A percentile compares a stretch with the other conserved stretches of the same genome.
These are phyloP conservation scores for Pyricularia sp. DNA, from an alignment of 2,329 filamentous ascomycete species.

Conservation along the genomic window DNA sequence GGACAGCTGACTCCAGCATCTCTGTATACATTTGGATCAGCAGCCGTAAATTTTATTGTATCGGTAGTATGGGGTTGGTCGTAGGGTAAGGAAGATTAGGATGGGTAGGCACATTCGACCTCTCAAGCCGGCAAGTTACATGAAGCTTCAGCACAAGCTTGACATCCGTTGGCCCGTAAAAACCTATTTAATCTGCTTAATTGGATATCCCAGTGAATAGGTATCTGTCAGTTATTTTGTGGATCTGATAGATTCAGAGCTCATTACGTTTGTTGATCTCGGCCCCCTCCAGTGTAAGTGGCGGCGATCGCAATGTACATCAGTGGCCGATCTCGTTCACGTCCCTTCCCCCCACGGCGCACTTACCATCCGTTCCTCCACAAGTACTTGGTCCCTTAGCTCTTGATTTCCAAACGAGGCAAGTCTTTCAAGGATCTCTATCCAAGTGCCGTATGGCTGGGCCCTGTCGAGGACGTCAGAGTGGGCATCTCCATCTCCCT, in stretches of 20 bases:
- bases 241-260: neutral
- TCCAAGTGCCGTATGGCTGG: neutral
- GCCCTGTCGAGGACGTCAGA: neutral
- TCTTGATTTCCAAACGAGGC: neutral
- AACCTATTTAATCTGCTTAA: neutral
- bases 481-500: too few species aligned
- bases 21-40: neutral
- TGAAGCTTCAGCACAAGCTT: neutral
- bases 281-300: neutral
- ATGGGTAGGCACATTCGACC: neutral
- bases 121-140: neutral
- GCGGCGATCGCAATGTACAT: neutral
- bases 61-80: neutral
- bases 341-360: neutral
- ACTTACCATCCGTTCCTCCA: too few species aligned
- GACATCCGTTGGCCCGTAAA: neutral
- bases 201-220: neutral
- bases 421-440: neutral
- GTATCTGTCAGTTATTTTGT: neutral
- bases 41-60: neutral
- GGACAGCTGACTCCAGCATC: neutral
- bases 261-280: neutral
- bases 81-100: neutral
- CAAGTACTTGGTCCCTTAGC: neutral
- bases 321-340: neutral